These are phyloP conservation scores for Mucor sp. DNA, from an alignment of 371 early-diverging fungal genomes.

Conservation along the genomic window DNA sequence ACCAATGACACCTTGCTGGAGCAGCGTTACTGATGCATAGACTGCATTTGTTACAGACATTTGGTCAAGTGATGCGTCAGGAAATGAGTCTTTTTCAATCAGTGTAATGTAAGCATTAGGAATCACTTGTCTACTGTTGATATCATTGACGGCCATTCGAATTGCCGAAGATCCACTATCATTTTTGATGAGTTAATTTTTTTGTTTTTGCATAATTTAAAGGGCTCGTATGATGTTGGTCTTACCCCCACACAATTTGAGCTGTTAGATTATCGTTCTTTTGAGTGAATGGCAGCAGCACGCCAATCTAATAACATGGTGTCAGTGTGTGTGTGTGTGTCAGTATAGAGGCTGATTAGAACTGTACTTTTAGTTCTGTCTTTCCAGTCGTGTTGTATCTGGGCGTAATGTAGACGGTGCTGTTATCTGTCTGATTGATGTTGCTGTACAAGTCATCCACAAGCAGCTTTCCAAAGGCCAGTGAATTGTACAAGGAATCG, in stretches of 20 bases:
- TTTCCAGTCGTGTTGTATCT: slow-evolving; percentile 37
- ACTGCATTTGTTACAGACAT: slow-evolving; percentile 56
- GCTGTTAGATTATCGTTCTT: slow-evolving; percentile 44
- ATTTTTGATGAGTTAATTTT: not conserved
- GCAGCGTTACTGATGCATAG: slow-evolving; percentile 58
- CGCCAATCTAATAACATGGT: slow-evolving; percentile 33
- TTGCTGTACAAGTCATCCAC: slow-evolving; percentile 31
- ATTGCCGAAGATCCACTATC: slow-evolving; percentile 64
- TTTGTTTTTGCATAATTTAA: not conserved
- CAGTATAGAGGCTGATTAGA: not conserved
- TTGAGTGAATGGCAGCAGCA: slow-evolving; percentile 50
- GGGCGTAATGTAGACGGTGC: slow-evolving; percentile 43
- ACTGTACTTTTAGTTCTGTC: slow-evolving; percentile 41
- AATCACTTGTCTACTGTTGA: slow-evolving; percentile 53
- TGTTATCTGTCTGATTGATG: slow-evolving; percentile 43
- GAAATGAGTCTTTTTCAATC: slow-evolving; percentile 65
- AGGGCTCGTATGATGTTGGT: not conserved
- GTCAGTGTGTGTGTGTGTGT: not conserved
- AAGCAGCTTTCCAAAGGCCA: slow-evolving; percentile 37
- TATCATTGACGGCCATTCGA: slow-evolving; percentile 60
- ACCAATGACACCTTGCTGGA: slow-evolving; percentile 58
- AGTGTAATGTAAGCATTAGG: slow-evolving; percentile 60
- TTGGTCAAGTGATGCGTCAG: slow-evolving; percentile 47
- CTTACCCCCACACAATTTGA: slow-evolving; percentile 55
- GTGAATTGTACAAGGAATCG: slow-evolving; percentile 4